A percentile compares a stretch with the other conserved stretches of the same genome.
phyloP scores from a whole-genome alignment of 148 eudicot genomes.

The Fallopia convolvulus region DNA sequence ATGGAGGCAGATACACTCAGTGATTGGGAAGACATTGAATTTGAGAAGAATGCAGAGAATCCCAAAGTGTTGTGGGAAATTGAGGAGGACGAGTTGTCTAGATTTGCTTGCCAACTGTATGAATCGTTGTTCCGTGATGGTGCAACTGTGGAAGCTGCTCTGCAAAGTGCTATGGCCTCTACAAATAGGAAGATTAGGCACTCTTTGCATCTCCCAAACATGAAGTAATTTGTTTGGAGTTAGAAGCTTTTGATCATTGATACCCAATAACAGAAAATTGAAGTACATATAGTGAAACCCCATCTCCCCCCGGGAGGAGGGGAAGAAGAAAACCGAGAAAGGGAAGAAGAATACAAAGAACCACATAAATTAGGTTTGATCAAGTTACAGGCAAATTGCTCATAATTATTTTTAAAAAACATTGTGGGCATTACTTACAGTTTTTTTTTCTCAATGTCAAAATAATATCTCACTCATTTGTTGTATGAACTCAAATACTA shows the following conservation, averaged over 20 bases:
- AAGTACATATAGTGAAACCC: slow-evolving; percentile 5
- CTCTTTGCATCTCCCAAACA: slow-evolving; percentile 70
- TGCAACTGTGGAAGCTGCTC: slow-evolving; percentile 45
- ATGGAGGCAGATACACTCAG: slow-evolving; percentile 48
- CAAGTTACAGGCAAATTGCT: not conserved
- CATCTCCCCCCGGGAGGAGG: not conserved
- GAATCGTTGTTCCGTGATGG: slow-evolving; percentile 65
- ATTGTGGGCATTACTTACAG: not conserved
- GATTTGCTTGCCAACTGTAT: slow-evolving; percentile 59
- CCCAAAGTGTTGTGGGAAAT: slow-evolving; percentile 54
- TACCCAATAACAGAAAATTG: not conserved
- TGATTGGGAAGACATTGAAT: slow-evolving; percentile 95
- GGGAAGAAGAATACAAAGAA: not conserved
- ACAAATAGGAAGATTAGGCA: slow-evolving; percentile 61
- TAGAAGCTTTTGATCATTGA: not conserved
- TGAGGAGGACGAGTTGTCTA: slow-evolving; percentile 81
- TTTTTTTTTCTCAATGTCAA: not conserved
- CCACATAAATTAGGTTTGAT: slow-evolving; percentile 2
- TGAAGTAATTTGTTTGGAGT: slow-evolving; percentile 22
- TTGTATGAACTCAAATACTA: not conserved
- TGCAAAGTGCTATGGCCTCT: slow-evolving; percentile 58
- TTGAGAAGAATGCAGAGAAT: slow-evolving; percentile 50
- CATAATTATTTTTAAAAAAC: not conserved
- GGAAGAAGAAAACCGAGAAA: not conserved
- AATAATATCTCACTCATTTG: not conserved